Conservation (phyloP, 1,284 basidiomycete genomes). For the Tilletia horrida region DNA sequence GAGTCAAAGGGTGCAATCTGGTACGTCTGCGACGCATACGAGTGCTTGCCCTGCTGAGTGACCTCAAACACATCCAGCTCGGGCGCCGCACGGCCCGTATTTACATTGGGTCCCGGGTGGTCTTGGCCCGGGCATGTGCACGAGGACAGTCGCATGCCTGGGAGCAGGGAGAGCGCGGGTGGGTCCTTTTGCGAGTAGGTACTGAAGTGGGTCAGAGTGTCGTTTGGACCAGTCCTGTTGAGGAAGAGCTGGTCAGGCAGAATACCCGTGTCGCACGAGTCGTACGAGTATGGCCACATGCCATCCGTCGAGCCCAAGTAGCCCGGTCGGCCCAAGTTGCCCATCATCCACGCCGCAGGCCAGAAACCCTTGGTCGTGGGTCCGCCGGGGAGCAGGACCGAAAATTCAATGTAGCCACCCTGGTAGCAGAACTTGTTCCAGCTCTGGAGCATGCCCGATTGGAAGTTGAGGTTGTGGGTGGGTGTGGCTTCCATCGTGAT, state of each 20-base stretch:
- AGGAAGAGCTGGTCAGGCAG: constrained; percentile 43
- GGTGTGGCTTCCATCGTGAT: constrained; percentile 41
- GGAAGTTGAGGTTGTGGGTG: constrained; percentile 50
- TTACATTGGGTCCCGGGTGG: constrained; percentile 46
- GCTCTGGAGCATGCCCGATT: constrained; percentile 51
- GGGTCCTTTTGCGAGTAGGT: constrained; percentile 41
- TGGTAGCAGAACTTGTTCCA: constrained; percentile 56
- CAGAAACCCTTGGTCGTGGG: constrained; percentile 57
- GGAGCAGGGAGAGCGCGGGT: constrained; percentile 31
- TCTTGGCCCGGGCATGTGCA: constrained; percentile 49
- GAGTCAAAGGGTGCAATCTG: constrained; percentile 54
- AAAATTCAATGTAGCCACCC: constrained; percentile 52
- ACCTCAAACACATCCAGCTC: constrained; percentile 55
- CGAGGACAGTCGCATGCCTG: constrained; percentile 47
- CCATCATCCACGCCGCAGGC: constrained; percentile 56
- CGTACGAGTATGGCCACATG: constrained; percentile 56
- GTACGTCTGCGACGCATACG: constrained; percentile 50
- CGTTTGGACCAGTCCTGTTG: constrained; percentile 38
- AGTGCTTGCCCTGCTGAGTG: constrained; percentile 60
- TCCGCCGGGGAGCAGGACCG: constrained; percentile 38
- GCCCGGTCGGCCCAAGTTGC: constrained; percentile 51
- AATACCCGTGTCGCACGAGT: constrained; percentile 53
- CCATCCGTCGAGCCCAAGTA: constrained; percentile 52
- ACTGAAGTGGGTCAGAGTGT: constrained; percentile 28
- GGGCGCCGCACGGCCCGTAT: constrained; percentile 49